Conservation (phyloP, 148 eudicot species). For the Salicornia ramosissima region DNA sequence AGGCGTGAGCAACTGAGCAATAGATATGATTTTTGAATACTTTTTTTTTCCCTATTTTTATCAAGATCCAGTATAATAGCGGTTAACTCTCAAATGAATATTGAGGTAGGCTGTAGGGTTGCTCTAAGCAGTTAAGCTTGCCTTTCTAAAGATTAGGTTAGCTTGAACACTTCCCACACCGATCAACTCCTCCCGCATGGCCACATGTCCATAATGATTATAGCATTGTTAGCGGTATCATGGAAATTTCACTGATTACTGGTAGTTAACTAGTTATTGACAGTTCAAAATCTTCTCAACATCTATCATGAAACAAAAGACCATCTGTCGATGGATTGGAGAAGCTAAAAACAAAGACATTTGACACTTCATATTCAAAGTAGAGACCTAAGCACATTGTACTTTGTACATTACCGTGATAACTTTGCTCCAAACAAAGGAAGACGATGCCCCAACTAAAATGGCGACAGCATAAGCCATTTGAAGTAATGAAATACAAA, state of each 20-base stretch:
- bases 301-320: neutral
- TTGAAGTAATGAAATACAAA: conserved; percentile 76
- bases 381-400: conserved; percentile 5
- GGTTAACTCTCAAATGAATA: neutral
- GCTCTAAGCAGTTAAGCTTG: neutral
- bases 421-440: conserved; percentile 76
- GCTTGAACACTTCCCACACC: neutral
- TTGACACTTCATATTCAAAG: neutral
- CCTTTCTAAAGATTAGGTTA: neutral
- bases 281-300: neutral
- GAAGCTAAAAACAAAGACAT: neutral
- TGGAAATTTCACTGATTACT: neutral
- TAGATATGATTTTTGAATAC: neutral
- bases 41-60: neutral
- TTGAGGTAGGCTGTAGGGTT: neutral
- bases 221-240: neutral
- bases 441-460: conserved; percentile 69
- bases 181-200: too few relatives aligned
- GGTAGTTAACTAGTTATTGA: neutral
- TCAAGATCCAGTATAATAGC: neutral
- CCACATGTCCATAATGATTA: neutral
- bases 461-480: conserved; percentile 93
- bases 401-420: conserved; percentile 56
- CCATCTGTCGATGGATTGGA: neutral
- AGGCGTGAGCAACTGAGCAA: neutral